Evolutionary conservation across 805 yeast species (phyloP), one percentile per base, ranked within the genome.

Genomic region (Myxozyma geophila): DNA sequence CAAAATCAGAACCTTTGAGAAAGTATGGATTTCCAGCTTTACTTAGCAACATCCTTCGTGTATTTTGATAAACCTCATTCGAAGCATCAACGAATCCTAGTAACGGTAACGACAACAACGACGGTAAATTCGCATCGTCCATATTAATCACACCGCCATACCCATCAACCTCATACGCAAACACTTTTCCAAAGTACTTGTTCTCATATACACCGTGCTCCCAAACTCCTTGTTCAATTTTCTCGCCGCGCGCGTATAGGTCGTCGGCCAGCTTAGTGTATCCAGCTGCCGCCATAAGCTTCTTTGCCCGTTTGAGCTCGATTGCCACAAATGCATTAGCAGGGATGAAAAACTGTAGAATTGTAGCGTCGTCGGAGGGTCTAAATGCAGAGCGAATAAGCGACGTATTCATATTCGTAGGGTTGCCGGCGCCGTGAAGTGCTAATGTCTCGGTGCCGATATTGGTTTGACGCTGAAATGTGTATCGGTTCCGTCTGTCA

Each of bases 101-200:
- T 67, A 89, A 92, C 0, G 97, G 96, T 39, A 92, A 78, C 1
- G 96, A 83, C 47, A 91, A 67, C 33, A 63, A 62, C 28, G 96
- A 89, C 0, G 97, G 97, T 17, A 91, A 80, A 72, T 92, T 92
- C 23, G 97, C 97, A 75, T 91, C 97, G 74, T 91, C 70, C 96
- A 91, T 91, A 67, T 86, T 80, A 28, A 83, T 77, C 0, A 81
- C 67, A 35, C 95, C 81, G 1, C 96, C 96, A 72, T 82, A 91
- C 0, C 97, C 97, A 74, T 92, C 97, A 19, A 91, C 87, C 74
- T 91, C 97, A 71, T 87, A 91, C 0, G 97, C 97, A 70, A 84
- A 89, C 5, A 91, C 96, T 64, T 82, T 79, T 1, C 97, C 97
- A 74, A 79, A 88, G 10, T 69, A 75, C 1, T 88, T 86, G 73